These are phyloP conservation scores for Tritrichomonas foetus DNA, from an alignment of 208 protist genomes.

Conservation along the genomic window DNA sequence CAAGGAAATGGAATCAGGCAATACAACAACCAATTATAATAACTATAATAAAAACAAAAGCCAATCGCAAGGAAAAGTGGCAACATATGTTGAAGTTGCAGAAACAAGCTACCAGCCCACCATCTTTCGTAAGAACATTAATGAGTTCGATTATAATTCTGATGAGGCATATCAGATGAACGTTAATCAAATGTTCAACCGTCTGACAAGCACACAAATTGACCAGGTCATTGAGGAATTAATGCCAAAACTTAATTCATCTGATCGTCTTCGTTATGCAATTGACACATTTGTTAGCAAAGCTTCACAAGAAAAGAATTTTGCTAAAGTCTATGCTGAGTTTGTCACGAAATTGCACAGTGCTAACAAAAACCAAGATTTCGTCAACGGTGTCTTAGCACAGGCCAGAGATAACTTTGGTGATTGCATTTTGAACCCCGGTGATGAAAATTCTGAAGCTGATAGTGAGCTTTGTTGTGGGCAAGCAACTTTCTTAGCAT, in stretches of 20 bases:
- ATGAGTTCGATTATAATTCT: not conserved
- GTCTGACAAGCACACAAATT: not conserved
- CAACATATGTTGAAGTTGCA: no score
- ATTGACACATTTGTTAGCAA: not conserved
- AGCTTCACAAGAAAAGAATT: not conserved
- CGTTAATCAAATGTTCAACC: not conserved
- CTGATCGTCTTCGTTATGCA: not conserved
- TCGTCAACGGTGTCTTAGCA: not conserved
- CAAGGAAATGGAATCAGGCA: no score
- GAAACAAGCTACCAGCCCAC: not conserved
- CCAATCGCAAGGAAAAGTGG: no score
- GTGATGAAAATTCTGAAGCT: not conserved
- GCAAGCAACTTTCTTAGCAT: not conserved
- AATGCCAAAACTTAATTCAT: not conserved
- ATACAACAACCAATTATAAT: no score
- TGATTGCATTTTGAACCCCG: not conserved
- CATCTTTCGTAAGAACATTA: not conserved
- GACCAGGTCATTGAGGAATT: not conserved
- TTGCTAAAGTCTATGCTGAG: not conserved
- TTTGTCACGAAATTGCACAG: not conserved
- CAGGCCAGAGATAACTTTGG: no score
- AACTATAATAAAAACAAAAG: no score
- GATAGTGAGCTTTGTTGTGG: not conserved
- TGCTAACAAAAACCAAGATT: not conserved
- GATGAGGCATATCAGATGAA: conserved; percentile 13